Base-by-base conservation (phyloP, 225 moss, liverwort and hornwort species). In the Polytrichum commune region DNA sequence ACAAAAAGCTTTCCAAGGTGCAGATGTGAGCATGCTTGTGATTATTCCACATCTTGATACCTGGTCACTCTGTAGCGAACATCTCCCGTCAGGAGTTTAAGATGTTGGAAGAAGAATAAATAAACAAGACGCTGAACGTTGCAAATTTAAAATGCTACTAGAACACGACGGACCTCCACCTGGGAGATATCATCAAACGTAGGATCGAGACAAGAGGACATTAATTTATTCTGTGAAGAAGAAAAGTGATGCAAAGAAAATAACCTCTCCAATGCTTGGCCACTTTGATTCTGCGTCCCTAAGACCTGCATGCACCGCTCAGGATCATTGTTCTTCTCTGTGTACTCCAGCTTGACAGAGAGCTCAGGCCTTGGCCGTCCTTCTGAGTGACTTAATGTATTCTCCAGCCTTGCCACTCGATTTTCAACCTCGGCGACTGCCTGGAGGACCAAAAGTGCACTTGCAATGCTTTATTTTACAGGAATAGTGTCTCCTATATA, bases 271-370 rank as follows among this genome's bases (percentile, higher is more conserved):
- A 88, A 75, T 53, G 73, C 74, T 66, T 85, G 82, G 28, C 82
- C 63, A 20, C 84, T 89, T 82, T 91, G 86, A 65, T 81, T 83
- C 63, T 88, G 79, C 72, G 82, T 80, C 27, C 80, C 84, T 78
- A 90, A 67, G 75, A 79, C 82, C 69, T 81, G 85, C 64, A 84
- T 81, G 18, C 75, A 69, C 25, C 74, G 70, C 8, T 81, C 75
- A 57, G 63, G 78, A 71, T 68, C 68, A 32, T 80, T 72, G 27
- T 28, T 57, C 55, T 83, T 83, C 75, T 83, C 84, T 29, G 75
- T 69, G 60, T 90, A 84, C 62, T 90, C 80, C 54, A 88, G 30
- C 62, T 90, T 92, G 72, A 94, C 82, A 60, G 94, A 97, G 30
- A 86, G 70, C 29, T 24, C 60, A 72, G 24, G 64, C 68, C 84